Evolutionary conservation across 1,284 basidiomycete genomes (phyloP), one percentile per base, ranked within the genome.

Genomic region (Clitocybe nebularis): DNA sequence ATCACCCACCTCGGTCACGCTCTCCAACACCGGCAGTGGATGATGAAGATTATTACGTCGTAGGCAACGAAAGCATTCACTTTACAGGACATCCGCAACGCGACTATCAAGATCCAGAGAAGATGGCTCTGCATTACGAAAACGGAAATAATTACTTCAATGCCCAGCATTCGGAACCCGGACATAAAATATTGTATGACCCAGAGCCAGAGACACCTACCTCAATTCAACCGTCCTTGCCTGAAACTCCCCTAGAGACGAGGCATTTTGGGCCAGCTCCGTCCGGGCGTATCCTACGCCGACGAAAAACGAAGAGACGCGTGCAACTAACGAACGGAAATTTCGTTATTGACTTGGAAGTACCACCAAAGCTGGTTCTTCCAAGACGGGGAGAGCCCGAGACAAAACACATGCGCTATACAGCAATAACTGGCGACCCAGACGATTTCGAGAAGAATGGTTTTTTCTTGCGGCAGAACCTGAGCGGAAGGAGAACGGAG

Each of bases 381-480:
- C 91, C 91, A 0, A 72, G 89, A 42, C 77, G 82, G 44, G 86
- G 87, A 24, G 83, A 88, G 41, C 76, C 80, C 24, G 95, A 98
- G 68, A 93, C 91, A 66, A 84, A 75, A 56, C 80, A 80, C 55
- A 89, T 89, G 43, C 77, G 89, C 55, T 93, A 81, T 57, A 92
- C 91, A 2, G 92, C 91, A 0, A 85, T 94, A 8, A 95, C 92
- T 4, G 92, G 91, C 57, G 91, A 93, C 57, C 93, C 96, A 0
- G 91, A 99, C 59, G 86, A 93, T 28, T 97, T 98, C 58, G 82
- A 90, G 57, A 74, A 74, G 48, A 81, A 82, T 30, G 83, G 86
- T 5, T 93, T 92, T 58, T 86, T 86, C 43, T 73, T 99, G 22
- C 77, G 95, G 32, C 94, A 97, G 57, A 89, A 88, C 53, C 75